phyloP scores from a whole-genome alignment of 1,139 yeast species.

The Kodamaea sp. region DNA sequence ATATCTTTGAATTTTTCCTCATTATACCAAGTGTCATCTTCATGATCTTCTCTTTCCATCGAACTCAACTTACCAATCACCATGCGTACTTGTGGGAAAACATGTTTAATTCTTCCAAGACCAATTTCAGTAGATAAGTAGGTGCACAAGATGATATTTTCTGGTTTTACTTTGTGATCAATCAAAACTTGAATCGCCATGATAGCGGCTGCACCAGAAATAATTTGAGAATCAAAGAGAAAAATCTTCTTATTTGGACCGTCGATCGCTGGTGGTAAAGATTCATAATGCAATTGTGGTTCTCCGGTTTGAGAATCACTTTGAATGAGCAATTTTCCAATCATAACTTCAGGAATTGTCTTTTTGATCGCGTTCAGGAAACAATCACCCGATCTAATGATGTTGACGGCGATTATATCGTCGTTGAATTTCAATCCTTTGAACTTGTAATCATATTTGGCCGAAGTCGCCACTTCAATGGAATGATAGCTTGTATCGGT shows the following conservation, averaged over 20 bases:
- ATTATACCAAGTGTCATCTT: slow-evolving; percentile 26
- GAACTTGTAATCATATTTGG: slow-evolving; percentile 29
- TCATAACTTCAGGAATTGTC: slow-evolving; percentile 69
- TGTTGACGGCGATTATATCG: slow-evolving; percentile 66
- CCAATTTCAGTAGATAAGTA: slow-evolving; percentile 82
- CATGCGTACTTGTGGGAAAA: slow-evolving; percentile 65
- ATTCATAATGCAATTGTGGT: slow-evolving; percentile 81
- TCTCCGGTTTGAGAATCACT: slow-evolving; percentile 88
- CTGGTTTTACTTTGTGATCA: slow-evolving; percentile 70
- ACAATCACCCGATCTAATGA: slow-evolving; percentile 91
- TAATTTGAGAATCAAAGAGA: slow-evolving; percentile 80
- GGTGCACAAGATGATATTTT: slow-evolving; percentile 64
- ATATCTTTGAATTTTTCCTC: slow-evolving; percentile 38
- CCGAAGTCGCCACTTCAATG: slow-evolving; percentile 18
- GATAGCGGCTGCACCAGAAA: slow-evolving; percentile 89
- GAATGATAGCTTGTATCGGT: slow-evolving; percentile 19
- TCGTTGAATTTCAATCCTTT: slow-evolving; percentile 43
- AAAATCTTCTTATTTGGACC: slow-evolving; percentile 47
- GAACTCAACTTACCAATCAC: slow-evolving; percentile 67
- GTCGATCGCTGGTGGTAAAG: slow-evolving; percentile 46
- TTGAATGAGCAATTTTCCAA: slow-evolving; percentile 84
- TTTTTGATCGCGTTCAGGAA: slow-evolving; percentile 74
- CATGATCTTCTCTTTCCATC: slow-evolving; percentile 19
- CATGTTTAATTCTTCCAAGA: slow-evolving; percentile 66
- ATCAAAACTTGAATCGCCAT: slow-evolving; percentile 89